phyloP scores from a whole-genome alignment of 768 basidiomycete genomes.

The Panaeolus cyanescens region DNA sequence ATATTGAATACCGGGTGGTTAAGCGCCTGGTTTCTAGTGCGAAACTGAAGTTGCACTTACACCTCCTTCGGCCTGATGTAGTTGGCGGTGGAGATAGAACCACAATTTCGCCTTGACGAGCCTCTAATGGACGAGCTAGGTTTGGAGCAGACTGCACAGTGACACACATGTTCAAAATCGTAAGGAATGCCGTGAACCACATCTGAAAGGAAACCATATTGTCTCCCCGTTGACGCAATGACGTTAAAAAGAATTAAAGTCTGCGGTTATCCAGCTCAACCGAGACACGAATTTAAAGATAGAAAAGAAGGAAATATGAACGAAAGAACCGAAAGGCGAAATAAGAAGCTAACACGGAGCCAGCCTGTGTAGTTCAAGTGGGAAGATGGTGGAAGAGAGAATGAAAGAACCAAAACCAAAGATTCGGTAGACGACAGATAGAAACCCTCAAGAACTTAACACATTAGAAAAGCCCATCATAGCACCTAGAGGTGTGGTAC shows the following conservation, averaged over 20 bases:
- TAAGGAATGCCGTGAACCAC: not conserved
- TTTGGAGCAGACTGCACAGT: not conserved
- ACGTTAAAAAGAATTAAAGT: not conserved
- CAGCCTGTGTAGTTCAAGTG: constrained; percentile 16
- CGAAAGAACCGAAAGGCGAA: constrained; percentile 3
- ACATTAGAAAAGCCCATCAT: not conserved
- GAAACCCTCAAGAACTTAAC: not conserved
- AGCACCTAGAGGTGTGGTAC: not conserved
- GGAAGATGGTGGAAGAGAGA: constrained; percentile 3
- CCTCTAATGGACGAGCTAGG: not conserved
- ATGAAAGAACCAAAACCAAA: constrained; percentile 8
- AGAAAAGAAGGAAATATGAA: constrained; percentile 4
- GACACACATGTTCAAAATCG: not conserved
- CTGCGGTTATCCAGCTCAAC: not conserved
- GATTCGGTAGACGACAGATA: not conserved
- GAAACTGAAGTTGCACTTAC: not conserved
- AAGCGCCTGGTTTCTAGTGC: not conserved
- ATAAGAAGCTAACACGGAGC: constrained; percentile 12
- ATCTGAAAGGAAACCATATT: not conserved
- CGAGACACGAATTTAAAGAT: not conserved
- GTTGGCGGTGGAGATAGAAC: not conserved
- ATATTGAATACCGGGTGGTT: not conserved
- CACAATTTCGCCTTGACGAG: not conserved
- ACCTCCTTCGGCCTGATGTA: not conserved
- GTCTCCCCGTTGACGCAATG: not conserved